Conservation (phyloP, 78 protist genomes). For the Dictyostelium capitatum region DNA sequence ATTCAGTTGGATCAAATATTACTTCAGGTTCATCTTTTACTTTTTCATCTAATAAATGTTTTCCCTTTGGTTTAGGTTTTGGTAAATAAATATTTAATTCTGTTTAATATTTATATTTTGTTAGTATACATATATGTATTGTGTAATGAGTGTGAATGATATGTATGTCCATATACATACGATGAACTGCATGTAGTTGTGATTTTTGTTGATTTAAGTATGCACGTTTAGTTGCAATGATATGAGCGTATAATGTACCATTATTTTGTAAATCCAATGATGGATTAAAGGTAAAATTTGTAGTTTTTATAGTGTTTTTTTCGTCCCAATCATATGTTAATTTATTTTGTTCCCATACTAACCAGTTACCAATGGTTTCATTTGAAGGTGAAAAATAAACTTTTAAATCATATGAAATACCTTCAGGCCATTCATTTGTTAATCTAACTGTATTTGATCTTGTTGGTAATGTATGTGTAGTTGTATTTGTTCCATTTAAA, state of each 20-base stretch:
- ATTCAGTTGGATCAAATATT: constrained; percentile 40
- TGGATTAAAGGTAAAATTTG: constrained; percentile 49
- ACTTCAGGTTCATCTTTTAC: not conserved
- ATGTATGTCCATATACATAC: no score
- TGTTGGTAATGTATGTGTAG: not conserved
- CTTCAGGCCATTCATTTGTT: constrained; percentile 7
- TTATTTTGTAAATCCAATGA: constrained; percentile 54
- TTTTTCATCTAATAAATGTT: constrained; percentile 53
- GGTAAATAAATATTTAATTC: constrained; percentile 38
- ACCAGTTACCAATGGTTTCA: constrained; percentile 38
- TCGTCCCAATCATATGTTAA: constrained; percentile 43
- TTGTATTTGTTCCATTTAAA: not conserved
- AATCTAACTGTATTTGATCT: not conserved
- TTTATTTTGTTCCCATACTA: constrained; percentile 23
- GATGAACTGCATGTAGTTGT: constrained; percentile 47
- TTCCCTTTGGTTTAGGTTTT: constrained; percentile 76
- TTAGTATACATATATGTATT: no score
- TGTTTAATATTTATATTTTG: no score
- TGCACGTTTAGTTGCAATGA: not conserved
- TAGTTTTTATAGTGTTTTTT: not conserved
- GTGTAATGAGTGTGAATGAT: no score
- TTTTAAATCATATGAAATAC: not conserved
- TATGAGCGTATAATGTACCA: constrained; percentile 83
- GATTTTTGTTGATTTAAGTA: constrained; percentile 9
- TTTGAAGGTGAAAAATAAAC: constrained; percentile 64